Conservation (phyloP, 495 filamentous ascomycete genomes). For the Penicillium canariense region DNA sequence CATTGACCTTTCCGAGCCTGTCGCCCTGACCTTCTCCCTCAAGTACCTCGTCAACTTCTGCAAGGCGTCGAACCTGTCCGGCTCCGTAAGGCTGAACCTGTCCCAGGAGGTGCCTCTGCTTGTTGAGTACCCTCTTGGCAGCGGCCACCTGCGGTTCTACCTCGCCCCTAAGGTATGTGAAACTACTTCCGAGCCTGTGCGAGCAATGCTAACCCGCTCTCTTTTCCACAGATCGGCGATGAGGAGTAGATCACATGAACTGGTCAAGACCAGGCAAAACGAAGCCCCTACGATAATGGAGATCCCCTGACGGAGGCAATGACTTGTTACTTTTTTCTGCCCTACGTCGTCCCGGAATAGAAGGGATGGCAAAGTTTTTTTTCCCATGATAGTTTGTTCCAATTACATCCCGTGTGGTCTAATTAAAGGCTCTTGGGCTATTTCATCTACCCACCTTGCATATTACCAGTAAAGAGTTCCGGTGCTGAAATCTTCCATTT, state of each 20-base stretch:
- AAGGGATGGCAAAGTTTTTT: slow-evolving; percentile 22
- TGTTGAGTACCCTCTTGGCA: slow-evolving; percentile 86
- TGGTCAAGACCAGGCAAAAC: slow-evolving; percentile 22
- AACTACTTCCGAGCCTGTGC: neutral
- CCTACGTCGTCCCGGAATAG: slow-evolving; percentile 13
- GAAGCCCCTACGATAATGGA: slow-evolving; percentile 35
- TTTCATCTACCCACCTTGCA: neutral
- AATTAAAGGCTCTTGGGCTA: neutral
- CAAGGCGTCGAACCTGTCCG: slow-evolving; percentile 87
- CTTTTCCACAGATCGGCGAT: slow-evolving; percentile 70
- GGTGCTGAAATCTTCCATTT: neutral
- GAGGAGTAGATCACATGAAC: slow-evolving; percentile 63
- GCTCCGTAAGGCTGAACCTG: slow-evolving; percentile 82
- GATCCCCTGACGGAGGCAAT: slow-evolving; percentile 32
- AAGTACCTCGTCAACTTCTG: slow-evolving; percentile 99
- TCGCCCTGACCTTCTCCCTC: slow-evolving; percentile 94
- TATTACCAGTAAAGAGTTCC: neutral
- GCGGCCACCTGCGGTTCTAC: slow-evolving; percentile 93
- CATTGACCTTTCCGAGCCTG: slow-evolving; percentile 88
- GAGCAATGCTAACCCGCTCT: slow-evolving; percentile 3
- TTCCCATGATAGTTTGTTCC: slow-evolving; percentile 8
- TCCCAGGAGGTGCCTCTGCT: slow-evolving; percentile 95
- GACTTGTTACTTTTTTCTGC: slow-evolving; percentile 29
- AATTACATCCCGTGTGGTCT: slow-evolving; percentile 4
- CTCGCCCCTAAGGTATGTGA: slow-evolving; percentile 89